Evolutionary conservation across 148 eudicot species (phyloP), one percentile per base, ranked within the genome.

Genomic region (Vaccinium darrowii): DNA sequence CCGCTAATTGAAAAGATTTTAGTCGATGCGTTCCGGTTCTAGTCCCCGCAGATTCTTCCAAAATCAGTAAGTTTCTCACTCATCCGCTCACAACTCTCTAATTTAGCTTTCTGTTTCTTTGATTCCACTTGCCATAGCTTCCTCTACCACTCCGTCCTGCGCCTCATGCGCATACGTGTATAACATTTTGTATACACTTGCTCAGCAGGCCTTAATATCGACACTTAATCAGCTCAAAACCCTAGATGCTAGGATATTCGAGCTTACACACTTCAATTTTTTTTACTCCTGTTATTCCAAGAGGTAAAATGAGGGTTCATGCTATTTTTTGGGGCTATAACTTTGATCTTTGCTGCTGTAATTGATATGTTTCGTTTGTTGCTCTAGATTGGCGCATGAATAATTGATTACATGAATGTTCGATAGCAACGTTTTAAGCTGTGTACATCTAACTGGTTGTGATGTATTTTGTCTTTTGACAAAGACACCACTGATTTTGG

Each of bases 201-300:
- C 15, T 57, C 75, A 2, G 18, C 12, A 43, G 15, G n/a, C 4
- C 53, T 72, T 14, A 21, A 19, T 50, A 63, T 9, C 18, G 63
- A 76, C 50, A 51, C 71, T 67, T 49, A 52, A 76, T 63, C 67
- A 63, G 77, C 69, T 67, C 76, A 56, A 33, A 81, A 75, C 82
- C 69, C 81, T 81, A 75, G 77, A 16, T 69, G 74, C 74, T 69
- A 27, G 75, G 50, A 69, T 79, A 21, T 65, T 67, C 60, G 8
- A 36, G 53, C 30, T 52, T 6, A 27, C 50, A 51, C 49, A 18
- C 39, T 50, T 67, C 23, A 25, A 8, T 47, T 21, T 51, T 25
- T 19, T 12, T 51, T 23, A 23, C 62, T 18, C 51, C 11, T 36
- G 33, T 60, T 18, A 21, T 10, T n/a, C 5, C 53, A 5, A 67